Percentiles rank a stretch among this genome's conserved stretches.
Evolutionary conservation across 2,329 filamentous ascomycete species (phyloP).

Genomic region (Dothideomycetidae sp.): DNA sequence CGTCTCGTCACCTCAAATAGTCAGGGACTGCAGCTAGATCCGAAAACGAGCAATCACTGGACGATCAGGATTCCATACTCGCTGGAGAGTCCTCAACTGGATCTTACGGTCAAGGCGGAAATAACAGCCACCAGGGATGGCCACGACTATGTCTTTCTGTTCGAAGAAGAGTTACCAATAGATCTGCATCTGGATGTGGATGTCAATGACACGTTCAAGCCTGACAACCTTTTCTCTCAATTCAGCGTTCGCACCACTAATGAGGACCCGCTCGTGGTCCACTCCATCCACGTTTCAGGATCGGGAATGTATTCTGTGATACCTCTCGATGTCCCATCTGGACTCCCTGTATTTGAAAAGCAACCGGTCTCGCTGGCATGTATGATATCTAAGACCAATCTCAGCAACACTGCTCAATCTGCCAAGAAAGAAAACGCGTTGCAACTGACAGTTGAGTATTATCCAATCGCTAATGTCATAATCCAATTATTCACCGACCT

Average conservation of each 20-base stretch:
- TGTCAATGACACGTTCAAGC: constrained; percentile 90
- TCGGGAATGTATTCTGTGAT: constrained; percentile 55
- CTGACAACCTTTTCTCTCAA: constrained; percentile 64
- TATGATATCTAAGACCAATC: constrained; percentile 49
- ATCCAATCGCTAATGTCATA: constrained; percentile 62
- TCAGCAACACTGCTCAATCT: constrained; percentile 14
- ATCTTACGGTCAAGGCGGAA: constrained; percentile 26
- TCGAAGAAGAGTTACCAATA: constrained; percentile 50
- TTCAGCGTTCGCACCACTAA: constrained; percentile 82
- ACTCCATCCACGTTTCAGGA: constrained; percentile 53
- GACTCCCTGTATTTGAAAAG: constrained; percentile 57
- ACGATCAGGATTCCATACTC: constrained; percentile 5
- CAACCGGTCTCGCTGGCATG: constrained; percentile 73
- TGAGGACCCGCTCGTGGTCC: constrained; percentile 57
- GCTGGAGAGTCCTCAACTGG: constrained; percentile 1
- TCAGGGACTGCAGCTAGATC: constrained; percentile 30
- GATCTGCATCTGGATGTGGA: constrained; percentile 82
- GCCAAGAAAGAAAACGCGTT: constrained; percentile 31
- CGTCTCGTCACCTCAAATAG: constrained; percentile 31
- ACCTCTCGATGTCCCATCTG: constrained; percentile 34
- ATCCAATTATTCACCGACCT: constrained; percentile 30
- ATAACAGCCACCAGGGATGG: constrained; percentile 53
- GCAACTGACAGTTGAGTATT: constrained; percentile 60
- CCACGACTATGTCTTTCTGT: constrained; percentile 33
- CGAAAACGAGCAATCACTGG: not conserved